Percentiles rank a stretch among this genome's conserved stretches.
Conservation (phyloP, 164 flowering plant genomes). For the Nelumbo lutea region DNA sequence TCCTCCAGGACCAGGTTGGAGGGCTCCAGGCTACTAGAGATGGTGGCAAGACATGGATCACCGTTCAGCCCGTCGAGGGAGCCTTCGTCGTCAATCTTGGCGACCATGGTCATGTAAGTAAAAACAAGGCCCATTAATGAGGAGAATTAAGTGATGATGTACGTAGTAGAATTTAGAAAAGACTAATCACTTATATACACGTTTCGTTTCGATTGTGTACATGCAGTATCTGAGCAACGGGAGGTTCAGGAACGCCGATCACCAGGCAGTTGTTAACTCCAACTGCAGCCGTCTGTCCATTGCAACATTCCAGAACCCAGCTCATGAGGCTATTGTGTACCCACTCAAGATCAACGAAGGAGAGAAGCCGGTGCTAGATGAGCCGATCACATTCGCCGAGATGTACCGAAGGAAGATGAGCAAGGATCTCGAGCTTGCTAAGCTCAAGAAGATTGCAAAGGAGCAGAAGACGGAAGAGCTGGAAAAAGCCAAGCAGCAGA, state of each 20-base stretch:
- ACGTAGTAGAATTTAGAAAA: too few relatives aligned
- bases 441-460: slow-evolving; percentile 70
- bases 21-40: slow-evolving; percentile 88
- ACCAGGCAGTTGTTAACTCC: slow-evolving; percentile 91
- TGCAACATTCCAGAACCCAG: slow-evolving; percentile 89
- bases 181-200: too few relatives aligned
- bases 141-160: too few relatives aligned
- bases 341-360: slow-evolving; percentile 64
- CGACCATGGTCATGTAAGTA: slow-evolving; percentile 84
- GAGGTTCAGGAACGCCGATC: slow-evolving; percentile 90
- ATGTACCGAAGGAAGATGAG: slow-evolving; percentile 85
- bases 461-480: slow-evolving; percentile 29
- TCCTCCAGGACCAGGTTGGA: slow-evolving; percentile 80
- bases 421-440: slow-evolving; percentile 65
- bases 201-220: neutral
- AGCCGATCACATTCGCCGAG: slow-evolving; percentile 68
- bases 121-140: too few relatives aligned
- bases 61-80: slow-evolving; percentile 75
- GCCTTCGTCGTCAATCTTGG: slow-evolving; percentile 89
- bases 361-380: slow-evolving; percentile 58
- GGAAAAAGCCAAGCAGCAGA: slow-evolving; percentile 35
- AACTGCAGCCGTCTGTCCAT: slow-evolving; percentile 63
- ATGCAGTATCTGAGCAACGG: slow-evolving; percentile 78
- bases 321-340: slow-evolving; percentile 70
- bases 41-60: slow-evolving; percentile 77